Evolutionary conservation across 129 eudicot species (phyloP).

Genomic region (Saposhnikovia divaricata): DNA sequence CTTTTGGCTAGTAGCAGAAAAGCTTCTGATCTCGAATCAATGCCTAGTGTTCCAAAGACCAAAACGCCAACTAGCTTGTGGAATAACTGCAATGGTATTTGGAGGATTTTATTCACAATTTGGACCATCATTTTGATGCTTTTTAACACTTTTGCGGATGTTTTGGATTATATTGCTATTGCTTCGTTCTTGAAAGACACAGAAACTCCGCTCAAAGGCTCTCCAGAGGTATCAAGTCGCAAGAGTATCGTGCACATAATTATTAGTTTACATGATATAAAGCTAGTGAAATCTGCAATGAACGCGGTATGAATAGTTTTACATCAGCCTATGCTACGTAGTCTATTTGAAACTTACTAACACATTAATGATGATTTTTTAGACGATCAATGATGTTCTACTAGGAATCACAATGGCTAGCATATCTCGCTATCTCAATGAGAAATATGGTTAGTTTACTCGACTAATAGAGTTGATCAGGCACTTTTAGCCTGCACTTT

Average conservation of each 20-base stretch:
- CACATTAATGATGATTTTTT: background rate
- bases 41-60: slow-evolving; percentile 17
- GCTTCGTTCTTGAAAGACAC: slow-evolving; percentile 27
- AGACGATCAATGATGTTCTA: slow-evolving; percentile 1
- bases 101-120: background rate
- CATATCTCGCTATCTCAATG: too few relatives aligned
- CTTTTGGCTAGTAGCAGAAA: slow-evolving; percentile 26
- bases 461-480: background rate
- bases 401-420: slow-evolving; percentile 4
- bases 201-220: slow-evolving; percentile 22
- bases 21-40: slow-evolving; percentile 24
- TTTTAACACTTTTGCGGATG: slow-evolving; percentile 24
- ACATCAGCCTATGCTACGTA: background rate
- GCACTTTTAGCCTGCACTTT: background rate
- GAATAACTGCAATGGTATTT: background rate
- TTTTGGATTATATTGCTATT: slow-evolving; percentile 19
- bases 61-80: background rate
- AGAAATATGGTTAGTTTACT: too few relatives aligned
- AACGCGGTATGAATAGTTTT: slow-evolving; percentile 16
- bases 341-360: background rate
- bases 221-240: background rate
- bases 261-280: slow-evolving; percentile 30
- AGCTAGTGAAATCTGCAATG: slow-evolving; percentile 36
- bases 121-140: slow-evolving; percentile 12
- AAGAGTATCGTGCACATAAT: slow-evolving; percentile 22